Conservation (phyloP, 768 basidiomycete species). For the Psilocybe cubensis region DNA sequence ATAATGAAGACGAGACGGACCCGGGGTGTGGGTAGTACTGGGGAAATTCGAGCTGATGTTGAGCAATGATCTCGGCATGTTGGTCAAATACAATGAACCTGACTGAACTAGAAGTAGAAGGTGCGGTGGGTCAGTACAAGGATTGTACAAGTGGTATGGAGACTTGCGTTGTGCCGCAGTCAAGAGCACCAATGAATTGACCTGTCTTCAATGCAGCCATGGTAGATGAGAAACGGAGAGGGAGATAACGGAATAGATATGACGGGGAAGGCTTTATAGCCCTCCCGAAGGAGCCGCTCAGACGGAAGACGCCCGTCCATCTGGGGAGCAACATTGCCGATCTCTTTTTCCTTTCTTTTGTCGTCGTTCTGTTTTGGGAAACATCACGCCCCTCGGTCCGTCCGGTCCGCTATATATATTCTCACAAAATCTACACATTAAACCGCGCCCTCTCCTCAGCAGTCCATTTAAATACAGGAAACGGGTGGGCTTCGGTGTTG, state of each 20-base stretch:
- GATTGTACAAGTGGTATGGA: not conserved
- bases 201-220: conserved; percentile 51
- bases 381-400: not conserved
- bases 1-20: conserved; percentile 37
- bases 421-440: conserved; percentile 18
- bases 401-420: conserved; percentile 1
- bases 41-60: conserved; percentile 91
- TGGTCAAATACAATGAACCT: conserved; percentile 90
- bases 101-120: conserved; percentile 53
- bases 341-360: conserved; percentile 4
- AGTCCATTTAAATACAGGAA: conserved; percentile 73
- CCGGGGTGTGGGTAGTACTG: conserved; percentile 93
- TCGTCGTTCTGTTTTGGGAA: not conserved
- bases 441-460: conserved; percentile 49
- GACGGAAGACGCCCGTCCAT: conserved; percentile 22
- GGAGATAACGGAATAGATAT: conserved; percentile 8
- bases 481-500: conserved; percentile 77
- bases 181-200: conserved; percentile 90
- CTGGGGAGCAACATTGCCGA: conserved; percentile 20
- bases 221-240: conserved; percentile 14
- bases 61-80: conserved; percentile 83
- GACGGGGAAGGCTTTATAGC: conserved; percentile 20
- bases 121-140: conserved; percentile 1
- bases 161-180: conserved; percentile 93
- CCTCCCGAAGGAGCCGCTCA: conserved; percentile 14